phyloP scores from a whole-genome alignment of 2,329 filamentous ascomycete genomes.

The Fusarium beomiforme region DNA sequence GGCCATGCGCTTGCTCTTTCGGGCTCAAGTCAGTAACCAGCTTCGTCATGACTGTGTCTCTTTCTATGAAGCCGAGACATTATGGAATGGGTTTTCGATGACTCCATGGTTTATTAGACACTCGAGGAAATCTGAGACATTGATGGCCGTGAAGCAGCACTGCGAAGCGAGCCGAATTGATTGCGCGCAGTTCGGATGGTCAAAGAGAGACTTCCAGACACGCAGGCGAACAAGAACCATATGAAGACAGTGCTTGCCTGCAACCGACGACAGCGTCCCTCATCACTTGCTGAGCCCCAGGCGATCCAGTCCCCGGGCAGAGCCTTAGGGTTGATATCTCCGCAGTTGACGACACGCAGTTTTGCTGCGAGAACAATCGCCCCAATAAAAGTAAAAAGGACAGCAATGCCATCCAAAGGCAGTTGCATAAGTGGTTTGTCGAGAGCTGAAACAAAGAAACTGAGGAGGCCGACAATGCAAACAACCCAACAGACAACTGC shows the following conservation, averaged over 20 bases:
- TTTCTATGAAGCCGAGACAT: neutral
- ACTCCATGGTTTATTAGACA: constrained; percentile 50
- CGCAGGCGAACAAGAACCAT: constrained; percentile 79
- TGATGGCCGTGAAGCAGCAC: constrained; percentile 53
- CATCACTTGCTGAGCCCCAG: constrained; percentile 66
- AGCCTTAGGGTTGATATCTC: constrained; percentile 53
- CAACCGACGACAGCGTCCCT: constrained; percentile 77
- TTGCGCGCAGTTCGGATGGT: constrained; percentile 63
- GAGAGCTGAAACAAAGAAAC: constrained; percentile 63
- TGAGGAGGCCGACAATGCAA: constrained; percentile 69
- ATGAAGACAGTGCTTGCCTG: constrained; percentile 80
- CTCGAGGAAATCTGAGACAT: constrained; percentile 64
- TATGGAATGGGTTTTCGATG: neutral
- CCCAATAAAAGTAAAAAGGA: constrained; percentile 75
- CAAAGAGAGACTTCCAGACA: constrained; percentile 66
- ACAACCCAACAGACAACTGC: constrained; percentile 72
- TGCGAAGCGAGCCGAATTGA: constrained; percentile 54
- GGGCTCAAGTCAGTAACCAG: neutral
- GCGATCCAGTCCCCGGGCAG: constrained; percentile 64
- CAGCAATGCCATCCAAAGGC: constrained; percentile 66
- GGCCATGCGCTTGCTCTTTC: neutral
- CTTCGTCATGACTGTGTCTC: neutral
- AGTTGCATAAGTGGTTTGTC: constrained; percentile 63
- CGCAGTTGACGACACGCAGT: constrained; percentile 75
- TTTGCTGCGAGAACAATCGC: constrained; percentile 77